A percentile compares a stretch with the other conserved stretches of the same genome.
phyloP scores from a whole-genome alignment of 805 yeast species.

The Cyberlindnera misumaiensis region DNA sequence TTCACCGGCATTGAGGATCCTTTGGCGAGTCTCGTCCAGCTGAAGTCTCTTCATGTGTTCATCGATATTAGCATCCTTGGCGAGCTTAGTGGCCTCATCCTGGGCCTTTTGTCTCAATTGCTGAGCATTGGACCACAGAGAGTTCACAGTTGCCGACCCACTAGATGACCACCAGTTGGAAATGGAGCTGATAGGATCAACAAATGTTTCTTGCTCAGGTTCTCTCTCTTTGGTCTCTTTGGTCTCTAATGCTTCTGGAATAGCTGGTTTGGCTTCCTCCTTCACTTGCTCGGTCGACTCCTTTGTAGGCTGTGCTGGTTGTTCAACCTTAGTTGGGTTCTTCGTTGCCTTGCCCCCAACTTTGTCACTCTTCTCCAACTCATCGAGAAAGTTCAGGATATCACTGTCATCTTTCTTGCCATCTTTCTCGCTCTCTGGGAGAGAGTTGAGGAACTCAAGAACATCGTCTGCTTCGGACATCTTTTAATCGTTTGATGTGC shows the following conservation, averaged over 20 bases:
- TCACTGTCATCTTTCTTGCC: constrained; percentile 24
- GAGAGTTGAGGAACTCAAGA: constrained; percentile 69
- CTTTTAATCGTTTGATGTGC: constrained; percentile 7
- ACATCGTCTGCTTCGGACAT: constrained; percentile 62
- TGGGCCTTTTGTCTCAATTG: constrained; percentile 35
- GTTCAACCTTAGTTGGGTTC: constrained; percentile 8
- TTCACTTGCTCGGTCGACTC: constrained; percentile 13
- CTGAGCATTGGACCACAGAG: constrained; percentile 64
- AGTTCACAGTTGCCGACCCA: constrained; percentile 59
- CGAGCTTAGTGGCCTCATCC: constrained; percentile 23
- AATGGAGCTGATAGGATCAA: constrained; percentile 60
- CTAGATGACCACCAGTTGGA: constrained; percentile 71
- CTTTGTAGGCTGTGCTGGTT: constrained; percentile 14
- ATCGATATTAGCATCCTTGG: constrained; percentile 26
- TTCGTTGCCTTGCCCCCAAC: constrained; percentile 13
- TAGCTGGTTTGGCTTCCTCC: constrained; percentile 6
- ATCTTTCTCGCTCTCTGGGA: constrained; percentile 45
- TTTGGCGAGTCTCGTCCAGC: constrained; percentile 18
- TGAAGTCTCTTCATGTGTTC: constrained; percentile 25
- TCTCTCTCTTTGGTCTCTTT: neutral
- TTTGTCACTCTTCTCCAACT: constrained; percentile 42
- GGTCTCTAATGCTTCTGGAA: neutral
- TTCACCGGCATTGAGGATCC: constrained; percentile 18
- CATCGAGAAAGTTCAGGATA: constrained; percentile 46
- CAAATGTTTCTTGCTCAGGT: constrained; percentile 19